Evolutionary conservation across 176 grass and related monocot genomes (phyloP), one percentile per base, ranked within the genome.

Genomic region (Phyllostachys edulis): DNA sequence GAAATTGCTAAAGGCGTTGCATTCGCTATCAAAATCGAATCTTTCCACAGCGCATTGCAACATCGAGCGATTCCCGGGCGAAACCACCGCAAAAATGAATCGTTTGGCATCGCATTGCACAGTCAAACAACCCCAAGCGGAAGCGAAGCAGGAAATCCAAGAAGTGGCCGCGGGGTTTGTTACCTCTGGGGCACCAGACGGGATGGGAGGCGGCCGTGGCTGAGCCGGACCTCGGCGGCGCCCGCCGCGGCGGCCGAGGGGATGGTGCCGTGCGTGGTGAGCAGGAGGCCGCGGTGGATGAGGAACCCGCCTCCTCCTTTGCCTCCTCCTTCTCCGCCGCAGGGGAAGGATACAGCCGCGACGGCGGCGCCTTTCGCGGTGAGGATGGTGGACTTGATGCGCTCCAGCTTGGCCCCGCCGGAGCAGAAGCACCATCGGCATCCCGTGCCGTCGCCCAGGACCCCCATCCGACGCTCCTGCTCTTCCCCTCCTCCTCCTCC

Each of bases 371-470:
- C 93, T 87, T 98, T 98, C 0, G 91, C 66, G 17, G 87, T 57
- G 45, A 93, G 89, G 77, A 95, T 79, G 68, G 83, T 74, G 39
- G 76, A 85, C 83, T 98, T 95, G 64, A 98, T 92, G 86, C 91
- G 86, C 91, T 93, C 96, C 80, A 94, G 82, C 75, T 78, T 90
- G 18, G 82, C 92, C 64, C 92, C 93, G 29, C 93, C 87, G 29
- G 87, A 90, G 87, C 93, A 98, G 93, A 98, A 95, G 87, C 96
- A 98, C 91, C 93, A 98, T n/a, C n/a, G n/a, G n/a, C n/a, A n/a
- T 20, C 78, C 75, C 26, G 92, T 79, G 57, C 87, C 76, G 56
- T 95, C 91, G 18, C 96, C 57, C 77, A 90, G 44, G 55, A 98
- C 80, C 82, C 93, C 93, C 96, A 98, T 98, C 51, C n/a, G 60